Evolutionary conservation across 192 early-diverging fungal species (phyloP).

Genomic region (Entrophospora sp.): DNA sequence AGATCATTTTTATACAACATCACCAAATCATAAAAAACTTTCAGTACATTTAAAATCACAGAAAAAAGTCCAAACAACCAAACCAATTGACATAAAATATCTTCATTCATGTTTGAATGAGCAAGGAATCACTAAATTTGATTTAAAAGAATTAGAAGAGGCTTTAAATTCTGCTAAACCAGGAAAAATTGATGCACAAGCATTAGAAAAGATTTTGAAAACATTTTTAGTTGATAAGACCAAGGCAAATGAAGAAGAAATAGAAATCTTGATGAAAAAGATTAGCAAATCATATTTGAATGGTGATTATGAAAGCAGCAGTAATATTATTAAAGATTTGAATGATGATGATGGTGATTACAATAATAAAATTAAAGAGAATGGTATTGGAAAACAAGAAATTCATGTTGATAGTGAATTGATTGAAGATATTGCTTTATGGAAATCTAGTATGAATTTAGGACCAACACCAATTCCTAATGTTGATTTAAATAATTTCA

Average conservation of each 20-base stretch:
- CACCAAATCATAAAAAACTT: constrained; percentile 24
- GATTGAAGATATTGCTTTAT: constrained; percentile 32
- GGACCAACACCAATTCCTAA: constrained; percentile 33
- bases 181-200: constrained; percentile 3
- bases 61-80: background rate
- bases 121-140: background rate
- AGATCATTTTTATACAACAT: constrained; percentile 42
- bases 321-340: background rate
- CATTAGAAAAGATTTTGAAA: constrained; percentile 18
- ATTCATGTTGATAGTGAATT: constrained; percentile 28
- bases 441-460: constrained; percentile 36
- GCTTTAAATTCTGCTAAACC: background rate
- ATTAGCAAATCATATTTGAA: background rate
- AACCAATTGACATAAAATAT: background rate
- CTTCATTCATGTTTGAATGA: constrained; percentile 15
- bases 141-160: background rate
- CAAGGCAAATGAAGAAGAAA: constrained; percentile 21
- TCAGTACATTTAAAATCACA: constrained; percentile 39
- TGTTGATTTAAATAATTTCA: no score
- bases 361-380: constrained; percentile 22
- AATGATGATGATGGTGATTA: constrained; percentile 1
- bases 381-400: no score
- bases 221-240: constrained; percentile 19
- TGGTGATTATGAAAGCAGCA: background rate
- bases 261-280: constrained; percentile 19